Evolutionary conservation across 306 rosid species (phyloP).

Genomic region (Hippophae gyantsensis): DNA sequence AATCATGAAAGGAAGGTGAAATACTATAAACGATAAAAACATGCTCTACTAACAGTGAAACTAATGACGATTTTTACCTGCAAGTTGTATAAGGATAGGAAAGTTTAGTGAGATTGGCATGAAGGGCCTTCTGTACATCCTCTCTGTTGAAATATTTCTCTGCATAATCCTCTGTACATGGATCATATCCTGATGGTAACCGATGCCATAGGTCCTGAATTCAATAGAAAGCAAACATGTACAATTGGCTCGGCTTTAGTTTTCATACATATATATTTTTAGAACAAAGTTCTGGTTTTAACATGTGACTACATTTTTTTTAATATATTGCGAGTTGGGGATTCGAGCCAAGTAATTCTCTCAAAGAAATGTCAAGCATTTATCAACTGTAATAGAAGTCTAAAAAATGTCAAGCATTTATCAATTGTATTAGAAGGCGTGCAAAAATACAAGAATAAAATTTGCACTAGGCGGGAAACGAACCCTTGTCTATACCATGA

Average conservation of each 20-base stretch:
- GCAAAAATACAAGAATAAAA: no score
- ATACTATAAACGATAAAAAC: no score
- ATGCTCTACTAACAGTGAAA: background rate
- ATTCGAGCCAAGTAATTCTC: no score
- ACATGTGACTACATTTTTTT: no score
- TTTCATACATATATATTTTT: background rate
- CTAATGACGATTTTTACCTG: constrained; percentile 31
- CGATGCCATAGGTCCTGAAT: constrained; percentile 43
- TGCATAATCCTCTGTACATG: constrained; percentile 38
- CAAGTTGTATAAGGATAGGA: constrained; percentile 44
- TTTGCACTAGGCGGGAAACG: no score
- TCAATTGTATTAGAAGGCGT: no score
- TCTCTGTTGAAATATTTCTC: constrained; percentile 39
- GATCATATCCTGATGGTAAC: constrained; percentile 52
- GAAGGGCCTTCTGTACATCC: constrained; percentile 55
- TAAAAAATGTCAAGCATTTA: no score
- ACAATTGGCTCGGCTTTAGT: background rate
- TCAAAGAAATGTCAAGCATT: no score
- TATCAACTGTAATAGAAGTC: no score
- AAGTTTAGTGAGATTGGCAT: constrained; percentile 46
- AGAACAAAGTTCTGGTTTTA: background rate
- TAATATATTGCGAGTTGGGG: no score
- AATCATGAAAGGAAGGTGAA: no score
- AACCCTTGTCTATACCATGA: no score
- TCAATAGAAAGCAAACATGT: background rate